Percentiles rank a stretch among this genome's conserved stretches.
Conservation (phyloP, 306 rosid species). For the Gillenia trifoliata region DNA sequence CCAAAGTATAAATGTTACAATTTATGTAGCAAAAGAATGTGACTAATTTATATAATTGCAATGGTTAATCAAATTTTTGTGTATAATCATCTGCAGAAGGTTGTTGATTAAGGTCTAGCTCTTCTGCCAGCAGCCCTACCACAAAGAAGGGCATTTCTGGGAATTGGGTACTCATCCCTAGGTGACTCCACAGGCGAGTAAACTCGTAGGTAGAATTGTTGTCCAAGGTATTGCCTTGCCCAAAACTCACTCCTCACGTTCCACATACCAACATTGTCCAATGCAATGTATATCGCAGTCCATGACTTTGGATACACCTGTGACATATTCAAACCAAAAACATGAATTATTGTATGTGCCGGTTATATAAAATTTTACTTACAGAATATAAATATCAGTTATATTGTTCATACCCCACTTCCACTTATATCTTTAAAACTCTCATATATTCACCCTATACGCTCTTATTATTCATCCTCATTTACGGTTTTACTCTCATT, state of each 20-base stretch:
- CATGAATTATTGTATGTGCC: background rate
- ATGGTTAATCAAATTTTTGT: background rate
- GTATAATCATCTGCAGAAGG: background rate
- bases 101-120: slow-evolving; percentile 25
- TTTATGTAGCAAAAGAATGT: slow-evolving; percentile 24
- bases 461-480: too few relatives aligned
- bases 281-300: slow-evolving; percentile 85
- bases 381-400: too few relatives aligned
- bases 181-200: slow-evolving; percentile 59
- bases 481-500: background rate
- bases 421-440: too few relatives aligned
- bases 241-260: slow-evolving; percentile 78
- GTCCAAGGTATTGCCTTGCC: slow-evolving; percentile 89
- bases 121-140: slow-evolving; percentile 63
- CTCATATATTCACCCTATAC: too few relatives aligned
- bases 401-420: background rate
- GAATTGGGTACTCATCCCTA: slow-evolving; percentile 81
- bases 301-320: slow-evolving; percentile 94
- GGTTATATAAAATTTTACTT: background rate
- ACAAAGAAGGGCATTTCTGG: slow-evolving; percentile 86
- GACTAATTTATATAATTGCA: slow-evolving; percentile 1
- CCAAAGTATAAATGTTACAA: background rate
- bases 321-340: background rate
- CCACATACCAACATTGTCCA: slow-evolving; percentile 96
- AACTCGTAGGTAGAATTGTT: slow-evolving; percentile 84